Evolutionary conservation across 2,329 filamentous ascomycete species (phyloP).

Genomic region (Sporothrix protearum): DNA sequence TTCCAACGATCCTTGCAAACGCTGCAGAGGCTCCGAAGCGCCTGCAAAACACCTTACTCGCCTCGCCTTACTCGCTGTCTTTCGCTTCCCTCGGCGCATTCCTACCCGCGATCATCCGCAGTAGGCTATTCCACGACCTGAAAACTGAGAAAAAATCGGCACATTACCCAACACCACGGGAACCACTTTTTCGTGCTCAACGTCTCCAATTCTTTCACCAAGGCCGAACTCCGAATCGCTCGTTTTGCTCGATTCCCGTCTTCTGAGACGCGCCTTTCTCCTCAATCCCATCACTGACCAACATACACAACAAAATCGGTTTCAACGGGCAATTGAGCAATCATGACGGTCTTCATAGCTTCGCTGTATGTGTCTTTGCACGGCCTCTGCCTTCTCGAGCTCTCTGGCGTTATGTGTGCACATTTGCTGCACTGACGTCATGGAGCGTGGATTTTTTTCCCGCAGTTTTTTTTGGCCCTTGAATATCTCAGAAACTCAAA

Average conservation of each 20-base stretch:
- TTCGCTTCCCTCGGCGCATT: constrained; percentile 3
- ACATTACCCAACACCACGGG: not conserved
- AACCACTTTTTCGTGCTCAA: not conserved
- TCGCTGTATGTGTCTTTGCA: constrained; percentile 37
- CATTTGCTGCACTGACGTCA: constrained; percentile 27
- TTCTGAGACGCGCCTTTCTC: not conserved
- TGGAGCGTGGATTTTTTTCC: constrained; percentile 23
- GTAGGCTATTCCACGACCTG: not conserved
- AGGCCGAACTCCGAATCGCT: constrained; percentile 9
- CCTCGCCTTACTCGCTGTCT: not conserved
- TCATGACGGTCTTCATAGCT: constrained; percentile 44
- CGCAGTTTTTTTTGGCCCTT: not conserved
- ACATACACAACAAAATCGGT: not conserved
- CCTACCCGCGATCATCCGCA: constrained; percentile 36
- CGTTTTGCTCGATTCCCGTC: not conserved
- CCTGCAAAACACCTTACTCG: not conserved
- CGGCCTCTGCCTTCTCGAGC: not conserved
- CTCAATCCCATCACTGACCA: not conserved
- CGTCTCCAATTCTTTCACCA: not conserved
- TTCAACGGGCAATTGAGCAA: constrained; percentile 16
- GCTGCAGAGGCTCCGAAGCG: not conserved
- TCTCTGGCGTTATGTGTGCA: not conserved
- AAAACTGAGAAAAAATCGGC: constrained; percentile 1
- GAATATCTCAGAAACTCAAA: not conserved
- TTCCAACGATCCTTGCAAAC: no score